These are phyloP conservation scores for Candida morakotiae DNA, from an alignment of 805 yeast species.

Conservation along the genomic window DNA sequence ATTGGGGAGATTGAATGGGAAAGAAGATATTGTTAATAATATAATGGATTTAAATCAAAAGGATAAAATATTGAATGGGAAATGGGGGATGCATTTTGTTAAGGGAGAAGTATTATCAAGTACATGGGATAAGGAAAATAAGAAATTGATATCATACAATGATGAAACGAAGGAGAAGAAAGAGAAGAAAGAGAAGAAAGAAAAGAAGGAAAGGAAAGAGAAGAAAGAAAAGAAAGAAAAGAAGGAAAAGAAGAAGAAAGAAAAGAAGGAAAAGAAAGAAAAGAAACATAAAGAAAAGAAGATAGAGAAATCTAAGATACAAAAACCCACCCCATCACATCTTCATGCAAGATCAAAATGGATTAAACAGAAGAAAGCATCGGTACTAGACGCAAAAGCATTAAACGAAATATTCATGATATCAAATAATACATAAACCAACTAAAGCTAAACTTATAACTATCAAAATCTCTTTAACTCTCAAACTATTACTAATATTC, in stretches of 20 bases:
- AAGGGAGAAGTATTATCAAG: slow-evolving; percentile 80
- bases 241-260: slow-evolving; percentile 13
- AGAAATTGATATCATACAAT: slow-evolving; percentile 15
- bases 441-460: slow-evolving; percentile 31
- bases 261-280: slow-evolving; percentile 15
- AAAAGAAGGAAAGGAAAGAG: slow-evolving; percentile 20
- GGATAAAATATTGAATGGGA: slow-evolving; percentile 73
- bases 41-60: slow-evolving; percentile 67
- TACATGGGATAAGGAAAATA: slow-evolving; percentile 69
- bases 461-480: neutral
- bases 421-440: slow-evolving; percentile 40
- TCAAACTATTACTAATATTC: neutral
- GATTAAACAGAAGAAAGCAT: slow-evolving; percentile 87
- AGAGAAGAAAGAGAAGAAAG: slow-evolving; percentile 18
- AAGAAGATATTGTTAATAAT: slow-evolving; percentile 58
- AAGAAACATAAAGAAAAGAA: slow-evolving; percentile 23
- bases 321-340: slow-evolving; percentile 25
- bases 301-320: slow-evolving; percentile 10
- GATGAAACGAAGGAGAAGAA: slow-evolving; percentile 14
- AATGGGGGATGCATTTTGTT: slow-evolving; percentile 84
- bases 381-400: slow-evolving; percentile 85
- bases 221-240: slow-evolving; percentile 20
- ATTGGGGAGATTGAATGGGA: slow-evolving; percentile 85
- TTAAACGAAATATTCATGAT: slow-evolving; percentile 93
- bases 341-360: slow-evolving; percentile 74